Evolutionary conservation across 208 protist genomes (phyloP), one percentile per base, ranked within the genome.

Genomic region (Acanthamoeba royreba): DNA sequence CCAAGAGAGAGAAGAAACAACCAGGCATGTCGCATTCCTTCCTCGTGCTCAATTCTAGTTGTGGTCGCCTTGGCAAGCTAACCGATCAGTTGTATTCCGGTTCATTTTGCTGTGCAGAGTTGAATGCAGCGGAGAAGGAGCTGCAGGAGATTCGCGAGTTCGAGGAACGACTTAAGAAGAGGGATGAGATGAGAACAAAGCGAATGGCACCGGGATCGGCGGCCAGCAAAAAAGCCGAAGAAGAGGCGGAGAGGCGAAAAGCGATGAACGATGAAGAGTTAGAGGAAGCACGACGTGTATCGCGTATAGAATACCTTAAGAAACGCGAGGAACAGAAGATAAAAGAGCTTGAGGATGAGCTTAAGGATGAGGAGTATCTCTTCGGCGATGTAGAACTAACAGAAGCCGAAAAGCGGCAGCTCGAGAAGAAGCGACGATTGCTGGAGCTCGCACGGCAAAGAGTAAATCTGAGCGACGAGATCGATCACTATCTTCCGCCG

Each of bases 271-370:
- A 88, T 13, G 43, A 42, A 13, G 79, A 88, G 49, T 33, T 63
- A 17, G 49, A 88, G 5, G 63, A 92, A 15, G 61, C 63, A 33
- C 87, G 87, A 4, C 40, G 46, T 17, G 19, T 35, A 47, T 92
- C 87, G 38, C 87, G 87, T 17, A 81, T 92, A 25, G 11, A 92
- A 45, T 92, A 92, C 63, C 58, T 92, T 8, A 77, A 92, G 87
- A 92, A 92, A 40, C 53, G 93, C 83, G 90, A 94, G 45, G 91
- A 93, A 28, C 92, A 96, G 61, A 91, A 86, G 90, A 33, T 94
- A 3, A 93, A 94, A 45, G 93, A 95, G 38, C 40, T 95, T 3
- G 83, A 93, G 61, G 87, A 43, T 66, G 58, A 17, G 25, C 49
- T 94, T 2, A 47, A 85, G 43, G 93, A 94, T 31, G 93, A 94